Evolutionary conservation across 2,329 filamentous ascomycete species (phyloP), one percentile per base, ranked within the genome.

Genomic region (Westerdykella aurantiaca): DNA sequence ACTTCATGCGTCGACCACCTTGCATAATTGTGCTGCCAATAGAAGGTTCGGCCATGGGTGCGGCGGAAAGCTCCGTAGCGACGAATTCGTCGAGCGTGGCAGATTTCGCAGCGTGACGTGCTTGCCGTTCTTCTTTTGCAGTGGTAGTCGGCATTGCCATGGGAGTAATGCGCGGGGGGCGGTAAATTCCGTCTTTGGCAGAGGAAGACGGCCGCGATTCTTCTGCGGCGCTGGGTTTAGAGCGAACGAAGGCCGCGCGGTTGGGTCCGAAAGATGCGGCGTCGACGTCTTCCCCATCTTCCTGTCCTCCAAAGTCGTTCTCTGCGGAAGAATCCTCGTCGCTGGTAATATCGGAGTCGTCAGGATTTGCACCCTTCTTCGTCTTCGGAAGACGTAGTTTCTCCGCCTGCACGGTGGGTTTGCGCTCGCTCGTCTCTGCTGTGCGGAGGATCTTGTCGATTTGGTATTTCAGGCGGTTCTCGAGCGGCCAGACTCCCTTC

Each of bases 361-460:
- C 69, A 16, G 58, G 50, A 17, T 70, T 69, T 10, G 63, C 31
- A 58, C 39, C 63, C 60, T 25, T 71, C 46, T 57, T 70, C 16
- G 43, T 44, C 9, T 45, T 33, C 43, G 56, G 56, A 41, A 58
- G 47, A 17, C 41, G 52, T 4, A 39, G 31, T 35, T 54, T 57
- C 17, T 49, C 47, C 11, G 43, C 34, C 5, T 42, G 46, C 35
- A 69, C 68, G 34, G 46, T 59, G 41, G 48, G 60, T 38, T 57
- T 56, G 18, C 63, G 52, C 13, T 53, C 49, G 22, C 80, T 77
- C 54, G 91, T 84, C 48, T 95, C 86, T 31, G 89, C 89, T 0
- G 88, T 87, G 50, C 88, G 85, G 16, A 98, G 76, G 21, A 96
- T 89, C 63, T 95, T 93, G 68, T 97, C 91, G 58, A 98, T 88